Evolutionary conservation across 31 red algal genomes (phyloP), one percentile per base, ranked within the genome.

Genomic region (Asparagopsis taxiformis): DNA sequence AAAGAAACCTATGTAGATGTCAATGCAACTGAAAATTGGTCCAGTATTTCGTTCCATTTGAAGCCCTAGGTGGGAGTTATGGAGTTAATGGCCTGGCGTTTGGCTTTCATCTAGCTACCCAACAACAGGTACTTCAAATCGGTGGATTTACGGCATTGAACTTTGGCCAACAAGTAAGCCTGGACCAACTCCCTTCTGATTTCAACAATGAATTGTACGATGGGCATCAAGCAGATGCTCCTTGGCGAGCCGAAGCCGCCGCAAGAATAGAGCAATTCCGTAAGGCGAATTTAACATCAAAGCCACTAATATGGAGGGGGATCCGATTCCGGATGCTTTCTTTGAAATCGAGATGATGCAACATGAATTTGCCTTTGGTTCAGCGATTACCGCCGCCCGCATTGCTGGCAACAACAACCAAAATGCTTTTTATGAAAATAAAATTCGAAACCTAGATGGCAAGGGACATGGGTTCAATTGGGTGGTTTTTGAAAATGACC

Each of bases 321-420:
- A 48, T 13, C 62, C 62, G 16, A 46, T 67, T 46, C 15, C 10
- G 9, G 34, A 67, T 46, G 62, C 62, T n/a, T 8, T 29, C 10
- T 13, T 67, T 11, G 62, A 67, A 19, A 48, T 67, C 10, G 31
- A 37, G 10, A 67, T 67, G 62, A 37, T 11, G 13, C 23, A 67
- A 67, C 62, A 67, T 46, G 62, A 37, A 23, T 67, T 67, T 67
- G 62, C 33, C 15, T 67, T 67, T 67, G 62, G 62, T 46, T 48
- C 62, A 9, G 23, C 62, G 22, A 46, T 67, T 37, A 67, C 23
- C 22, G 33, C 62, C 25, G 33, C 30, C 15, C 62, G 62, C 9
- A 37, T 67, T 37, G 30, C 33, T 19, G 62, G 33, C 15, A 46
- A 67, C 10, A 46, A 67, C 41, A 67, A 46, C 22, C 30, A 67